Evolutionary conservation across 140 eudicot genomes (phyloP).

Genomic region (Bidens hawaiensis): DNA sequence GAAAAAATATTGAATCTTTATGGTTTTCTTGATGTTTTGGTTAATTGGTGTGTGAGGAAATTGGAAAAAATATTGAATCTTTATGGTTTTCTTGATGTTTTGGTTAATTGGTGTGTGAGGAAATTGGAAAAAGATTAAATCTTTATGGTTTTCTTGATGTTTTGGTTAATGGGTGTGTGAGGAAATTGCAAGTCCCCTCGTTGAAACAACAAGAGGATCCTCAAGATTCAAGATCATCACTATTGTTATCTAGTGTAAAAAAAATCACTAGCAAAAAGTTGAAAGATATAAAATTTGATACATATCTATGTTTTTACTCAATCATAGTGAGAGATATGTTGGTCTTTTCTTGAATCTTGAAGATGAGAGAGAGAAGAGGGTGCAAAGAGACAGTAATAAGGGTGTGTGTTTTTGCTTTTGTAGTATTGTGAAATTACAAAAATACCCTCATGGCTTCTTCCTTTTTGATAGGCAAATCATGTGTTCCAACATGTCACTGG

Average conservation of each 20-base stretch:
- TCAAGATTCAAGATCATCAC: slow-evolving; percentile 29
- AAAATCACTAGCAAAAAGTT: slow-evolving; percentile 1
- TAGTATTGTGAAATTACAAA: slow-evolving; percentile 26
- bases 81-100: too few species aligned
- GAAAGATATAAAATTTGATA: slow-evolving; percentile 6
- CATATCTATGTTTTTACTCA: slow-evolving; percentile 42
- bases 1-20: too few species aligned
- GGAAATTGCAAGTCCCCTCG: too few species aligned
- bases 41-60: too few species aligned
- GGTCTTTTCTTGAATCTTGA: slow-evolving; percentile 31
- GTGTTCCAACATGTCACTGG: slow-evolving; percentile 40
- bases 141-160: slow-evolving; percentile 11
- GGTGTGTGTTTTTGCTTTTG: slow-evolving; percentile 27
- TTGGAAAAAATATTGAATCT: too few species aligned
- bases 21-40: too few species aligned
- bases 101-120: too few species aligned
- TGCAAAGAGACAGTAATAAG: slow-evolving; percentile 28
- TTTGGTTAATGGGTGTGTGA: slow-evolving; percentile 8
- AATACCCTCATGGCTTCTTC: slow-evolving; percentile 20
- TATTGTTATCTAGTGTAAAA: slow-evolving; percentile 15
- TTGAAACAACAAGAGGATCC: slow-evolving; percentile 32
- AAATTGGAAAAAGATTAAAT: too few species aligned
- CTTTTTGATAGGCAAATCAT: slow-evolving; percentile 39
- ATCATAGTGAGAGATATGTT: slow-evolving; percentile 31
- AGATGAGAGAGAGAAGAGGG: slow-evolving; percentile 31